Base-by-base conservation (phyloP, 2,329 filamentous ascomycete genomes). In the Penicillium palitans region DNA sequence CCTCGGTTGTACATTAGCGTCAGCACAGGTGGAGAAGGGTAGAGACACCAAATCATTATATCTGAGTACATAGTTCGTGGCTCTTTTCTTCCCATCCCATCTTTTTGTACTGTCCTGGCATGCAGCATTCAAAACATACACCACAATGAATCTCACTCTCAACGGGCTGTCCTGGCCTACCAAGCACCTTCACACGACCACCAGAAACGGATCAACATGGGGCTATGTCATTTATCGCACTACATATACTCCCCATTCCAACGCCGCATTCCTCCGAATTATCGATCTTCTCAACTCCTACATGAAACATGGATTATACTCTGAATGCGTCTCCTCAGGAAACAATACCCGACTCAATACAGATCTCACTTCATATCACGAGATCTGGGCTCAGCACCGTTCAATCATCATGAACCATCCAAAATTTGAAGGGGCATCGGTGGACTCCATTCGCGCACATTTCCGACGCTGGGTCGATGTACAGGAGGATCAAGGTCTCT, bases 171-270 rank as follows among this genome's bases (percentile, higher is more conserved):
- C 52, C 8, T 55, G 44, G 44, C 52, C 44, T 31, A 49, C 52
- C 2, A 37, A 41, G 25, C 45, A 46, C 10, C 44, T 41, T 42
- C 25, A 41, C 10, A 39, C 44, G 24, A 19, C 25, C 45, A 40
- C n/a, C 1, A 39, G 39, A 10, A 21, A 39, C 44, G 21, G 40
- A 35, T 24, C 52, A 15, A 55, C 44, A 27, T 56, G 53, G 45
- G 53, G 45, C 9, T 56, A 51, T 51, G 29, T 56, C 31, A 56
- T 56, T 17, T 56, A 56, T 35, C 53, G 46, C 29, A 56, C 53
- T 5, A 51, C 46, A 19, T 56, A 51, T 29, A 50, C 53, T 27
- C 21, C 53, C 15, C 19, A 45, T 5, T 56, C 53, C 5, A 33
- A 56, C 17, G 15, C 19, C 29, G 35, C 31, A 6, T 52, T 56